Percentiles rank a stretch among this genome's conserved stretches.
phyloP scores from a whole-genome alignment of 192 early-diverging fungal species.

The Podila epicladia region DNA sequence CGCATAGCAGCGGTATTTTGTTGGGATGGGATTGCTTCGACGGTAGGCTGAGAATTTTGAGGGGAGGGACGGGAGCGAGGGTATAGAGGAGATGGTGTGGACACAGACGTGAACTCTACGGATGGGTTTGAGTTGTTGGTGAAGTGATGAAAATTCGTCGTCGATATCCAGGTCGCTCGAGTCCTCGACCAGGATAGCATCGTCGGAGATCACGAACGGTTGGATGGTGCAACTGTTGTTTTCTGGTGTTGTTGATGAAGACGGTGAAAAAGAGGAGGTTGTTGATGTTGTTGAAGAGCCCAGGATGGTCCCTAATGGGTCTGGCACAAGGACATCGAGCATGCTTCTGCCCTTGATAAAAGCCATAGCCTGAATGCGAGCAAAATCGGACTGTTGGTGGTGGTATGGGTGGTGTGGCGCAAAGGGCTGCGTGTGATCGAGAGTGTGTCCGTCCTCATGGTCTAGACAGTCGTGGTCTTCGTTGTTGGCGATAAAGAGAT shows the following conservation, averaged over 20 bases:
- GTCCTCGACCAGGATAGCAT: slow-evolving; percentile 1
- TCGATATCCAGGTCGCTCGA: neutral
- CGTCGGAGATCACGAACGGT: neutral
- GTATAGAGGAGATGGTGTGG: neutral
- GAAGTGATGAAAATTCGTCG: neutral
- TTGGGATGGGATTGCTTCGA: slow-evolving; percentile 2
- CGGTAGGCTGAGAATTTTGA: slow-evolving; percentile 1
- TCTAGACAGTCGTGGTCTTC: slow-evolving; percentile 1
- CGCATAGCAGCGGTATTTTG: neutral
- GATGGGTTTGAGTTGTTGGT: neutral
- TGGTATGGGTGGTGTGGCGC: slow-evolving; percentile 4
- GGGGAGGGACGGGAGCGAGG: slow-evolving; percentile 1
- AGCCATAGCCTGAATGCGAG: neutral
- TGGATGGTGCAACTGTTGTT: neutral
- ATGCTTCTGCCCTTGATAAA: neutral
- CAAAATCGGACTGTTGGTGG: neutral
- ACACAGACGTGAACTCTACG: neutral
- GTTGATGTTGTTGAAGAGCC: neutral
- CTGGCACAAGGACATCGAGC: neutral
- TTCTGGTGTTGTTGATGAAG: neutral
- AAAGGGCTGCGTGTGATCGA: neutral
- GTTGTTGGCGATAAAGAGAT: slow-evolving; percentile 1
- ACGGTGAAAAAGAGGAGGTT: neutral
- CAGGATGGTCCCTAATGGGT: neutral
- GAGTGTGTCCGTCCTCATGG: neutral